A percentile compares a stretch with the other conserved stretches of the same genome.
Conservation (phyloP, 768 basidiomycete genomes). For the Tylopilus sp. region DNA sequence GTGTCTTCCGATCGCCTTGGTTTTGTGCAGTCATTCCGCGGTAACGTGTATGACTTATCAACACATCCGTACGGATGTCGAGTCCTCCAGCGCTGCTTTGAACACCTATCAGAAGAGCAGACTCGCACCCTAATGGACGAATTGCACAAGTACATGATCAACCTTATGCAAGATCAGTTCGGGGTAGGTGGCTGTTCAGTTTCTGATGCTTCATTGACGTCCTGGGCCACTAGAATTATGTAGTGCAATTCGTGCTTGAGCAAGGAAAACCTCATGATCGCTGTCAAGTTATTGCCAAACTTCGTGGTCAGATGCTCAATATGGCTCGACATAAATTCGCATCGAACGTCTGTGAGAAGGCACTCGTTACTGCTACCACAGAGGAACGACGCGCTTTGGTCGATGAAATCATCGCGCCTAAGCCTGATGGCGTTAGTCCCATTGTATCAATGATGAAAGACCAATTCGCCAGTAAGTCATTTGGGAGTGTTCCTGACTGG, state of each 20-base stretch:
- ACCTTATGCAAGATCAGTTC: conserved; percentile 87
- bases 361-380: conserved; percentile 60
- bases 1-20: conserved; percentile 72
- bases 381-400: conserved; percentile 69
- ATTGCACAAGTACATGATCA: conserved; percentile 64
- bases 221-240: conserved; percentile 70
- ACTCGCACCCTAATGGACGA: conserved; percentile 78
- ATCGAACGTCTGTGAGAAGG: conserved; percentile 95
- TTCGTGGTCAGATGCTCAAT: conserved; percentile 73
- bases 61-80: conserved; percentile 93
- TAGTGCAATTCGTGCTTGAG: conserved; percentile 90
- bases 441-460: conserved; percentile 80
- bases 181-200: conserved; percentile 53
- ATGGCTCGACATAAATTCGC: conserved; percentile 91
- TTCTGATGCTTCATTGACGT: conserved; percentile 2
- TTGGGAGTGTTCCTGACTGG: background rate
- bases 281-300: conserved; percentile 57
- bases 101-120: conserved; percentile 69
- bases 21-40: conserved; percentile 73
- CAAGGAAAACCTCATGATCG: conserved; percentile 72
- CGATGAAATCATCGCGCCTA: conserved; percentile 72
- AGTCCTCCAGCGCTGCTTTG: conserved; percentile 90
- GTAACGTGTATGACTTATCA: conserved; percentile 75
- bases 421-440: conserved; percentile 61
- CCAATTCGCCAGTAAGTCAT: conserved; percentile 78